These are phyloP conservation scores for Scutellaria baicalensis DNA, from an alignment of 257 asterid genomes.

Conservation along the genomic window DNA sequence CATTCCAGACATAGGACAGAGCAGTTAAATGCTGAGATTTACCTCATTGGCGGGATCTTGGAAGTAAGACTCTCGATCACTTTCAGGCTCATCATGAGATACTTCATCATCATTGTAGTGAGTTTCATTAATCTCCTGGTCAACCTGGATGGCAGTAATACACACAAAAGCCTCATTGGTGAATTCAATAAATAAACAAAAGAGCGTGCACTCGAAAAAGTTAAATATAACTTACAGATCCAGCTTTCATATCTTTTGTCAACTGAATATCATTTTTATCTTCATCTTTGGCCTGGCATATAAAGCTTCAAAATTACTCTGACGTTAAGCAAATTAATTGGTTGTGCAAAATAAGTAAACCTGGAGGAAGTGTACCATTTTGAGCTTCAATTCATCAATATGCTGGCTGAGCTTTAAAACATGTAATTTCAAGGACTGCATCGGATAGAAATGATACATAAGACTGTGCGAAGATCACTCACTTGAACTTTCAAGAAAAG, in stretches of 20 bases:
- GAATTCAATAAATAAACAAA: neutral
- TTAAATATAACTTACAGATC: conserved; percentile 35
- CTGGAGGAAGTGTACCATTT: conserved; percentile 45
- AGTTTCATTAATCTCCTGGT: conserved; percentile 21
- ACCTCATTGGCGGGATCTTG: conserved; percentile 32
- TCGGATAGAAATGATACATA: conserved; percentile 21
- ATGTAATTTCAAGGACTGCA: conserved; percentile 91
- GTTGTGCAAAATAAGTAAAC: neutral
- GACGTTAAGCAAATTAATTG: neutral
- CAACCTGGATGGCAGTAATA: conserved; percentile 33
- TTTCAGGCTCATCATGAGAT: conserved; percentile 17
- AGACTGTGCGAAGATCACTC: conserved; percentile 10
- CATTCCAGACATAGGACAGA: neutral
- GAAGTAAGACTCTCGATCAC: neutral
- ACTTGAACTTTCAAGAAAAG: conserved; percentile 13
- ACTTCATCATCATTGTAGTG: conserved; percentile 14
- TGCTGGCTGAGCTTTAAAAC: conserved; percentile 76
- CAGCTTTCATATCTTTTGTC: conserved; percentile 27
- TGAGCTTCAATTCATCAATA: conserved; percentile 61
- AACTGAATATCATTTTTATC: conserved; percentile 20
- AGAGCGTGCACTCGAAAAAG: neutral
- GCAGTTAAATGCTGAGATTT: conserved; percentile 11
- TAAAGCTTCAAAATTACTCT: conserved; percentile 11
- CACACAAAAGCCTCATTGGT: conserved; percentile 9
- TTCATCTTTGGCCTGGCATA: conserved; percentile 46